Base-by-base conservation (phyloP, 306 rosid genomes). In the Vigna mungo region DNA sequence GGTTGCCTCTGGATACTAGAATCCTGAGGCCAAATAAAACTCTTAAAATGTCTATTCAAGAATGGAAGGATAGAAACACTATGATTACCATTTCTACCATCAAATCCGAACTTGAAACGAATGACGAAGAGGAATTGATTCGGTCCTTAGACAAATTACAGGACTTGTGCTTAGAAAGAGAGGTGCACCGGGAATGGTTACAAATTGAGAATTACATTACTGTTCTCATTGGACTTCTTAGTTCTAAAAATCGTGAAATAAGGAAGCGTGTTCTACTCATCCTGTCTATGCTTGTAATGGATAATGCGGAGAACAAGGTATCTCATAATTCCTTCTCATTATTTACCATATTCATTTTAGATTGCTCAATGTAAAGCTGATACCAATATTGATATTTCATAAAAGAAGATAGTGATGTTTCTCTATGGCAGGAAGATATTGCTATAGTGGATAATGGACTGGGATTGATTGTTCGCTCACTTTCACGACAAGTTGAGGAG, bases 1-100 rank as follows among this genome's bases (percentile, higher is more conserved):
- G 56, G 80, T 32, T 76, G 58, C 87, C 88, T 58, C 47, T 89
- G 75, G 88, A 89, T 75, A 81, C 83, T 47, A 78, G 68, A 49
- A 39, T 83, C 71, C 76, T 91, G 18, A 76, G 87, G 65, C 91
- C 92, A 13, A 91, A 91, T 67, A 89, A 81, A 79, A 88, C 89
- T 75, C 88, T 91, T 25, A 80, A 66, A 39, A 87, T 72, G 79
- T 89, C 92, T 21, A 91, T 91, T 76, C 86, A 88, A 69, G 97
- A 91, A 66, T 91, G 94, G 94, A 87, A 67, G 71, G 90, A 91
- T 21, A 85, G 97, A 79, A 91, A 89, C 53, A 82, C 77, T 9
- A 87, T 88, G 55, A 85, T 89, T 69, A 71, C 84, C 81, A 77
- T 91, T 56, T 68, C 84, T 78, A 55, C 85, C 21, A 75, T 85